Evolutionary conservation across 202 grass and related monocot genomes (phyloP).

Genomic region (Schoenoplectus tabernaemontani): DNA sequence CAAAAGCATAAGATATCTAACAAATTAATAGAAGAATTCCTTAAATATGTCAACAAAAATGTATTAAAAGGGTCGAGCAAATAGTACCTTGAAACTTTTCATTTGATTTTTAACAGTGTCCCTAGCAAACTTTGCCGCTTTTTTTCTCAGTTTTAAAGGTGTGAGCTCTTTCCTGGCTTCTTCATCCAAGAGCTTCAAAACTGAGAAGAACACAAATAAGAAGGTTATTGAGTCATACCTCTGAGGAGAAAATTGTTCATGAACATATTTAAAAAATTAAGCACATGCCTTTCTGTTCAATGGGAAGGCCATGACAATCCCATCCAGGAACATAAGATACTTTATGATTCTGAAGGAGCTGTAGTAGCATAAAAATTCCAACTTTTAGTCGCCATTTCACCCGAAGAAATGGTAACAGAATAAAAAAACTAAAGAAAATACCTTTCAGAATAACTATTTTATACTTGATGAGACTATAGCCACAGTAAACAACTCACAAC

Average conservation of each 20-base stretch:
- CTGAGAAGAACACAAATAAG: conserved; percentile 46
- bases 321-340: conserved; percentile 89
- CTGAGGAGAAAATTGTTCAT: conserved; percentile 1
- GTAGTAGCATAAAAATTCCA: conserved; percentile 16
- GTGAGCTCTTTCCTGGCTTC: conserved; percentile 69
- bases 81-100: conserved; percentile 90
- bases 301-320: conserved; percentile 97
- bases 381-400: not conserved
- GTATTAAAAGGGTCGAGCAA: conserved; percentile 16
- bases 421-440: not conserved
- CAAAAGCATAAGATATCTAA: not conserved
- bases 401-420: not conserved
- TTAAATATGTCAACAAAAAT: not conserved
- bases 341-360: conserved; percentile 93
- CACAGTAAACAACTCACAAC: not conserved
- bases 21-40: not conserved
- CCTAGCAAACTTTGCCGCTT: conserved; percentile 98
- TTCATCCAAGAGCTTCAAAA: conserved; percentile 88
- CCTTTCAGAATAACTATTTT: not conserved
- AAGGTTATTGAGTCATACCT: conserved; percentile 10
- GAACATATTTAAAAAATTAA: not conserved
- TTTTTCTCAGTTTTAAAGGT: conserved; percentile 84
- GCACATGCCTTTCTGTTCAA: conserved; percentile 92
- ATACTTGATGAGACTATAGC: not conserved
- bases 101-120: conserved; percentile 76